Evolutionary conservation across 441 rosid species (phyloP).

Genomic region (Hura crepitans): DNA sequence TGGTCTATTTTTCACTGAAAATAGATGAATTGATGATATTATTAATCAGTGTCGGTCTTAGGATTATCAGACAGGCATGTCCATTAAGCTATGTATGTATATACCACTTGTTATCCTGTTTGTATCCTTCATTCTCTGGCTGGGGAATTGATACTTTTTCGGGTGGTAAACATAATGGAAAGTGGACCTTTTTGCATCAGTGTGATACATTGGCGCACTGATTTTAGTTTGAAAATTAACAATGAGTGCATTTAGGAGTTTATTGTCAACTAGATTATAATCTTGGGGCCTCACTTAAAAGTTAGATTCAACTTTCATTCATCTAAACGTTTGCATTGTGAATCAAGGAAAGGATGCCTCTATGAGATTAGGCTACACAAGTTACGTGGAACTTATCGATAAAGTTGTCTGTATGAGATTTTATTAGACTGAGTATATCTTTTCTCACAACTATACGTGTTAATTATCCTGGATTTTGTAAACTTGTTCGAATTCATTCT

Average conservation of each 20-base stretch:
- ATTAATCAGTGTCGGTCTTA: not conserved
- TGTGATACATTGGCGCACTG: not conserved
- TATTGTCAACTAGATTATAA: not conserved
- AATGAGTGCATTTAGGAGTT: not conserved
- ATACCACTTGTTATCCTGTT: not conserved
- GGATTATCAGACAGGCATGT: constrained; percentile 5
- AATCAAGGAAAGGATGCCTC: not conserved
- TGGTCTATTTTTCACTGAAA: not conserved
- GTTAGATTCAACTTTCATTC: not conserved
- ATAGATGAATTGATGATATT: not conserved
- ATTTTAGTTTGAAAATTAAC: not conserved
- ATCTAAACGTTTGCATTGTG: not conserved
- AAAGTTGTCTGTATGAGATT: not conserved
- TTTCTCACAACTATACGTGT: not conserved
- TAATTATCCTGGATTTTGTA: not conserved
- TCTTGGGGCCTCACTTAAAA: not conserved
- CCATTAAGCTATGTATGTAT: not conserved
- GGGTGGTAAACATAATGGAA: constrained; percentile 2
- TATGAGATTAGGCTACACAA: not conserved
- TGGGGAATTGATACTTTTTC: not conserved
- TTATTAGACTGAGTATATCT: not conserved
- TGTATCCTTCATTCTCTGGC: not conserved
- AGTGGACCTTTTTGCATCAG: constrained; percentile 6
- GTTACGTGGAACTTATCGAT: too few species aligned
- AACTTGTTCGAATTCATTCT: not conserved